Base-by-base conservation (phyloP, 2,329 filamentous ascomycete species). In the Fusarium anguioides region DNA sequence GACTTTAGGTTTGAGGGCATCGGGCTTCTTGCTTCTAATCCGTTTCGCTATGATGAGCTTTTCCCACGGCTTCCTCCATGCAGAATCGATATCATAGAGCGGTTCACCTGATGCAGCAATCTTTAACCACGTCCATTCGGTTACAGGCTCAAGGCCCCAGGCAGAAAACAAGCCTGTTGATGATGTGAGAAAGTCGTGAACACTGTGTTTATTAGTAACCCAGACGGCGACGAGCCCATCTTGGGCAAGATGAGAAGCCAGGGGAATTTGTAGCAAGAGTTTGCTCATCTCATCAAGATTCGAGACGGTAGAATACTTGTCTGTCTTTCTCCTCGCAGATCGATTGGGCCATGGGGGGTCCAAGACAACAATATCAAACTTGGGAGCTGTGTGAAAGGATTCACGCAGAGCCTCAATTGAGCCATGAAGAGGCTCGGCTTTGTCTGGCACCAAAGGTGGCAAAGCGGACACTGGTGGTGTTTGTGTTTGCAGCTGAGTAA, bases 311-410 rank as follows among this genome's bases (percentile, higher is more conserved):
- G 72, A 65, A 75, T 88, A 87, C 67, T 82, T 71, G 72, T 79
- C 77, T 47, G 66, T 82, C 71, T 86, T 88, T 36, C 90, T 83
- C 68, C 85, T 85, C 15, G 87, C 92, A 8, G 91, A 94, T 42
- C 89, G 86, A 73, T 93, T 95, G 0, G 92, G 91, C 92, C 92
- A 95, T 2, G 92, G 92, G 5, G 92, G 92, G 73, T 95, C 92
- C 20, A 94, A 79, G 9, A 94, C 75, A 35, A 94, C 81, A 41
- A 94, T 80, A 66, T 91, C 81, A 75, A 95, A 94, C 8, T 75
- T 71, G 20, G 84, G 82, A 3, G 84, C 81, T 5, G 72, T 73
- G 15, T 81, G 66, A 66, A 89, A 84, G 0, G 66, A 63, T 4
- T 75, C 70, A 35, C 81, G 76, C 41, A 77, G 77, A 7, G 78